A percentile compares a stretch with the other conserved stretches of the same genome.
Evolutionary conservation across 1,284 basidiomycete genomes (phyloP).

Genomic region (Leucoagaricus sp.): DNA sequence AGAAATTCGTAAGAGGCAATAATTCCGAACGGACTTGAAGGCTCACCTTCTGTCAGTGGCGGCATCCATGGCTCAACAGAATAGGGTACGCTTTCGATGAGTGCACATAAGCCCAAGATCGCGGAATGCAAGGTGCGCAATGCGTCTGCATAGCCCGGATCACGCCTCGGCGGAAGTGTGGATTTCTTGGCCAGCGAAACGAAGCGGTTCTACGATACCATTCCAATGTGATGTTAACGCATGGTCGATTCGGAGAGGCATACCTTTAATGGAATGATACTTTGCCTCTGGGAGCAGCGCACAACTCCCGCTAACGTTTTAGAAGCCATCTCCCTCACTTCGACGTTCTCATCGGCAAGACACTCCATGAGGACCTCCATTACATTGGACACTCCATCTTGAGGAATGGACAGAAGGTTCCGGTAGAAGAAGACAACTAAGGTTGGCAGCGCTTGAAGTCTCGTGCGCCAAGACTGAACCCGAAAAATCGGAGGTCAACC

Average conservation of each 20-base stretch:
- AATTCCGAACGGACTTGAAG: slow-evolving; percentile 10
- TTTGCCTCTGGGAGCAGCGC: slow-evolving; percentile 89
- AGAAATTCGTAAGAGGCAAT: background rate
- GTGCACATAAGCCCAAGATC: slow-evolving; percentile 86
- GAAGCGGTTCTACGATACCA: slow-evolving; percentile 72
- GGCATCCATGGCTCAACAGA: slow-evolving; percentile 80
- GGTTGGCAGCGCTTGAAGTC: slow-evolving; percentile 72
- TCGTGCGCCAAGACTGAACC: slow-evolving; percentile 75
- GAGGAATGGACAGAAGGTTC: slow-evolving; percentile 78
- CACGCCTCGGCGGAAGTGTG: slow-evolving; percentile 70
- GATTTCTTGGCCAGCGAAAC: slow-evolving; percentile 62
- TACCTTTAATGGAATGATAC: slow-evolving; percentile 86
- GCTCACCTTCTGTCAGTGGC: slow-evolving; percentile 67
- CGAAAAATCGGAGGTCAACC: background rate
- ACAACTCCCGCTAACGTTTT: slow-evolving; percentile 89
- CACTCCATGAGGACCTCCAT: slow-evolving; percentile 85
- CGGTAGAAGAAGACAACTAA: slow-evolving; percentile 85
- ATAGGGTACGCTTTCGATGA: slow-evolving; percentile 81
- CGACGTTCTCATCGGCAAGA: slow-evolving; percentile 88
- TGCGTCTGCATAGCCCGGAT: slow-evolving; percentile 73
- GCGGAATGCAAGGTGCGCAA: slow-evolving; percentile 85
- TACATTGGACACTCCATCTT: slow-evolving; percentile 64
- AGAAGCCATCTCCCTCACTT: slow-evolving; percentile 94
- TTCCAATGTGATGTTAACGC: slow-evolving; percentile 4
- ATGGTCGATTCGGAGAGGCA: slow-evolving; percentile 5